phyloP scores from a whole-genome alignment of 2,329 filamentous ascomycete genomes.

The Pestalotiopsis sp. region DNA sequence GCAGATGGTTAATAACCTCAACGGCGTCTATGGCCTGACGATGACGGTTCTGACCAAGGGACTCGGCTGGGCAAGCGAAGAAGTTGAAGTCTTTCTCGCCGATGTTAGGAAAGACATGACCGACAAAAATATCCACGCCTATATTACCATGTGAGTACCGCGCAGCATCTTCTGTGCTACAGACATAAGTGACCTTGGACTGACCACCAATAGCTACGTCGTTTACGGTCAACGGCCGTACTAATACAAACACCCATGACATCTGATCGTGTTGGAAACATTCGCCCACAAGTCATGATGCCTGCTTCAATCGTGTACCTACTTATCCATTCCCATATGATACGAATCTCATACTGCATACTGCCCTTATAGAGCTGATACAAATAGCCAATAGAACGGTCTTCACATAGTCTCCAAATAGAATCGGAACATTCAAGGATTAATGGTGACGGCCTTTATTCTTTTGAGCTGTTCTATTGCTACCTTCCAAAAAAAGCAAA shows the following conservation, averaged over 20 bases:
- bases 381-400: background rate
- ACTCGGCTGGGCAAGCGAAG: slow-evolving; percentile 32
- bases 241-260: background rate
- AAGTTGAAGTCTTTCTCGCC: slow-evolving; percentile 33
- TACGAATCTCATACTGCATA: background rate
- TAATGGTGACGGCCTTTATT: background rate
- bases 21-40: slow-evolving; percentile 34
- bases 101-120: slow-evolving; percentile 33
- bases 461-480: background rate
- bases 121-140: slow-evolving; percentile 34
- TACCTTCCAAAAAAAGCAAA: slow-evolving; percentile 7
- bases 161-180: background rate
- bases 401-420: background rate
- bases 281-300: background rate
- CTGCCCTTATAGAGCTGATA: background rate
- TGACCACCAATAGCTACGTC: slow-evolving; percentile 2
- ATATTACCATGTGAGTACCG: slow-evolving; percentile 30
- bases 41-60: slow-evolving; percentile 33
- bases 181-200: background rate
- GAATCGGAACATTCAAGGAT: background rate
- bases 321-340: background rate
- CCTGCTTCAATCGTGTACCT: background rate
- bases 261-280: background rate
- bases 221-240: slow-evolving; percentile 8
- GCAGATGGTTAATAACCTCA: slow-evolving; percentile 36